These are phyloP conservation scores for Colletotrichum gloeosporioides DNA, from an alignment of 2,329 filamentous ascomycete genomes.

Conservation along the genomic window DNA sequence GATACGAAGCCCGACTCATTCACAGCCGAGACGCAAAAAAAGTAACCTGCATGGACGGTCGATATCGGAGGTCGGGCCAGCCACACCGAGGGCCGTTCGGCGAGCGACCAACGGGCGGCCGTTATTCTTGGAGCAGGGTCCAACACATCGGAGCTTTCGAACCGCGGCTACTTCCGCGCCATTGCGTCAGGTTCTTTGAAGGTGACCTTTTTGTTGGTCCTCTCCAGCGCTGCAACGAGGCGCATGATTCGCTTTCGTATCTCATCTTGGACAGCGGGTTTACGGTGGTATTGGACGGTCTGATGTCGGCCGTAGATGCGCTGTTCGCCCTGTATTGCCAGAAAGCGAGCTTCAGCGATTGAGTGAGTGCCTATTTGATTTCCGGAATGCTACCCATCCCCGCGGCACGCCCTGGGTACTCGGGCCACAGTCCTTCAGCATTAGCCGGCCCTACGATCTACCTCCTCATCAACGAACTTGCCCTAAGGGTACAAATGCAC, in stretches of 20 bases:
- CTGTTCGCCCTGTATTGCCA: not conserved
- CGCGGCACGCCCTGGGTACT: not conserved
- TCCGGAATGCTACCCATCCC: not conserved
- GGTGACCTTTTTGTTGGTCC: not conserved
- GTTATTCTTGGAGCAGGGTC: not conserved
- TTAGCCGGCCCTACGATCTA: not conserved
- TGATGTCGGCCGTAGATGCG: not conserved
- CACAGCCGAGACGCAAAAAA: constrained; percentile 6
- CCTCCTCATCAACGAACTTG: not conserved
- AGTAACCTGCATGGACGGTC: not conserved
- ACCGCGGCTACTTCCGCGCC: not conserved
- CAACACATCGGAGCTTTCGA: not conserved
- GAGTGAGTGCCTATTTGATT: not conserved
- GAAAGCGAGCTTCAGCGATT: not conserved
- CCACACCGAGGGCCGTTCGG: constrained; percentile 19
- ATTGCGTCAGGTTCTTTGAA: not conserved
- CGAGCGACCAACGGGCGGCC: constrained; percentile 12
- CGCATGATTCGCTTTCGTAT: not conserved
- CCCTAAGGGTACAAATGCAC: not conserved
- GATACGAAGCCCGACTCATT: not conserved
- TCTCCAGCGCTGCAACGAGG: not conserved
- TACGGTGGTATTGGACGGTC: not conserved
- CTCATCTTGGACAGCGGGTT: not conserved
- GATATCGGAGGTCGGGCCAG: constrained; percentile 20
- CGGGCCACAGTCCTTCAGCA: not conserved